Percentiles rank a stretch among this genome's conserved stretches.
These are phyloP conservation scores for Microcyclospora pomicola DNA, from an alignment of 2,329 filamentous ascomycete genomes.

Conservation along the genomic window DNA sequence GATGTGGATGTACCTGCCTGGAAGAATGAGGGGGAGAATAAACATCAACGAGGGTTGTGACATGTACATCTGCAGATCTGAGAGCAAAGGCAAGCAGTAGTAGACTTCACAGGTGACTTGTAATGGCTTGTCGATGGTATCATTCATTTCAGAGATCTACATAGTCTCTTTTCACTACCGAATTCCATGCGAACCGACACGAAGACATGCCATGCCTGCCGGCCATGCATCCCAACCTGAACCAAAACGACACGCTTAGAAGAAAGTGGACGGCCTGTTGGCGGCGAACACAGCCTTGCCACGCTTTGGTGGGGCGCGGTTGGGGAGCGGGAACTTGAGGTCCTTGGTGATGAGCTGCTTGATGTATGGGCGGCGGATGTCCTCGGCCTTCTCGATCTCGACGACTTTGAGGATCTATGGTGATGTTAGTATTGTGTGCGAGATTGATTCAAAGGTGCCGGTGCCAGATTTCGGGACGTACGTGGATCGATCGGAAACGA, in stretches of 20 bases:
- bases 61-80: no score
- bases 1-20: no score
- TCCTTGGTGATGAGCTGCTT: conserved; percentile 92
- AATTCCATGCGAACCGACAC: no score
- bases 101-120: no score
- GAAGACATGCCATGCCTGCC: no score
- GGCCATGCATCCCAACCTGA: no score
- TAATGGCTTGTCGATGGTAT: no score
- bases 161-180: no score
- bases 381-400: conserved; percentile 86
- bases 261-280: conserved; percentile 92
- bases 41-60: no score
- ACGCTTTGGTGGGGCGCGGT: conserved; percentile 73
- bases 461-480: conserved; percentile 39
- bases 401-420: conserved; percentile 90
- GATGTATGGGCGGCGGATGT: conserved; percentile 98
- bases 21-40: no score
- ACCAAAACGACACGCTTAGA: conserved; percentile 48
- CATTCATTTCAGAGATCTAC: no score
- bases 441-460: background rate
- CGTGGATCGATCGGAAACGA: conserved; percentile 96
- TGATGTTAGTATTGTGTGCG: conserved; percentile 1
- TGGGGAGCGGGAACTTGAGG: conserved; percentile 96
- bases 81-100: no score
- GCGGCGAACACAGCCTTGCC: conserved; percentile 87